These are phyloP conservation scores for Cladorrhinum samala DNA, from an alignment of 495 filamentous ascomycete genomes.

Conservation along the genomic window DNA sequence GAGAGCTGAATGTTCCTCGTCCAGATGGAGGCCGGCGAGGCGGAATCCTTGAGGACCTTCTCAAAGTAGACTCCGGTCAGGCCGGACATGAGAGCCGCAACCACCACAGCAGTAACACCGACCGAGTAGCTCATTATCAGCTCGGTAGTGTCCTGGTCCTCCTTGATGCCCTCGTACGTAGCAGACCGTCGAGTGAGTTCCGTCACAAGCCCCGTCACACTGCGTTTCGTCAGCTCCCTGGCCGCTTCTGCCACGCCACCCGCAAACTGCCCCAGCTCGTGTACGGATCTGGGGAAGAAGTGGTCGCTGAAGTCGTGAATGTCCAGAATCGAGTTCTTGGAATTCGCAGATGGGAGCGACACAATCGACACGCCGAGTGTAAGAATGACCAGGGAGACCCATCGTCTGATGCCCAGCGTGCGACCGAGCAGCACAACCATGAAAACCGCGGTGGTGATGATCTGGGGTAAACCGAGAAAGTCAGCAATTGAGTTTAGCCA, in stretches of 20 bases:
- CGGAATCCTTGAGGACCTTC: constrained; percentile 83
- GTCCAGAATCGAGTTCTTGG: constrained; percentile 37
- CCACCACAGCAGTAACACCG: constrained; percentile 71
- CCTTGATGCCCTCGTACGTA: constrained; percentile 87
- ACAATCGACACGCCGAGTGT: constrained; percentile 82
- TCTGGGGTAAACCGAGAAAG: constrained; percentile 33
- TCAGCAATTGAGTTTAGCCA: neutral
- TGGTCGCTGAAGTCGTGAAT: constrained; percentile 52
- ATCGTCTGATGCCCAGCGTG: constrained; percentile 62
- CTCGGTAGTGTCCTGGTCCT: constrained; percentile 57
- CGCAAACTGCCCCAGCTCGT: constrained; percentile 48
- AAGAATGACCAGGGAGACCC: constrained; percentile 74
- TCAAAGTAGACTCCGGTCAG: constrained; percentile 90
- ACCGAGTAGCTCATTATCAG: constrained; percentile 67
- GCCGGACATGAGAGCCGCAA: constrained; percentile 72
- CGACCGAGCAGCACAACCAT: constrained; percentile 70
- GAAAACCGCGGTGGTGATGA: constrained; percentile 85
- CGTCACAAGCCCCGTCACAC: constrained; percentile 34
- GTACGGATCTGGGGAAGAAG: constrained; percentile 68
- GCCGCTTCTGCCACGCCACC: constrained; percentile 41
- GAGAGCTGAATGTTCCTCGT: constrained; percentile 90
- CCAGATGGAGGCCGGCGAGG: constrained; percentile 68
- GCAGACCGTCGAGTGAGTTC: constrained; percentile 73
- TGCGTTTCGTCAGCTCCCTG: constrained; percentile 42
- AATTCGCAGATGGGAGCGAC: constrained; percentile 60